Percentiles rank a stretch among this genome's conserved stretches.
These are phyloP conservation scores for Eremothecium gossypii DNA, from an alignment of 1,139 yeast genomes.

Conservation along the genomic window DNA sequence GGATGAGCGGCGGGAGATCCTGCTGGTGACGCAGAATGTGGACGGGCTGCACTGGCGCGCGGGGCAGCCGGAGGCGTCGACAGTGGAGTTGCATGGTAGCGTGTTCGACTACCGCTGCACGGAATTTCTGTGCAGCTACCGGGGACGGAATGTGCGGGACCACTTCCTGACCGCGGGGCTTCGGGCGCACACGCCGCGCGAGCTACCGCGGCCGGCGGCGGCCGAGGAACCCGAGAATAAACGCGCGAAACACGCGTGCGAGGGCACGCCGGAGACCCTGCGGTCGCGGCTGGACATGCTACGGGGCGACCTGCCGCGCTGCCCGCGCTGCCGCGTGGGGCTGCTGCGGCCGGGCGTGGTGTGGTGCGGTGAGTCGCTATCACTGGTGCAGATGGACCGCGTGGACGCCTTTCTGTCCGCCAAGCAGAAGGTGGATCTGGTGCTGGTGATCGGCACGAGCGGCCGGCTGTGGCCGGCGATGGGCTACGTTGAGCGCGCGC, in stretches of 20 bases:
- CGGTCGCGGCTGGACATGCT: conserved; percentile 44
- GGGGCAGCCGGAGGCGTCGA: conserved; percentile 41
- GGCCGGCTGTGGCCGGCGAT: conserved; percentile 88
- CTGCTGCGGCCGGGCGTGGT: conserved; percentile 80
- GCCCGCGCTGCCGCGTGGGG: conserved; percentile 59
- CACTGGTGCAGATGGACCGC: conserved; percentile 48
- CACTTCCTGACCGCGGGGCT: conserved; percentile 15
- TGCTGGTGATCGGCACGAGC: conserved; percentile 77
- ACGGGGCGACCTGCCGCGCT: conserved; percentile 50
- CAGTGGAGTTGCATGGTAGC: conserved; percentile 72
- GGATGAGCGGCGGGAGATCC: conserved; percentile 25
- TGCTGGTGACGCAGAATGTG: conserved; percentile 74
- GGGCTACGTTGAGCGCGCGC: conserved; percentile 73
- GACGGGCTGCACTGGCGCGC: conserved; percentile 68
- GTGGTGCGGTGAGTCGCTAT: conserved; percentile 85
- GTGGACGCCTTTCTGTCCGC: conserved; percentile 66
- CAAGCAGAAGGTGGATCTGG: conserved; percentile 48
- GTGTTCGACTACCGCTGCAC: conserved; percentile 68
- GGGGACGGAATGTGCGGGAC: conserved; percentile 41
- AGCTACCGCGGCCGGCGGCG: background rate
- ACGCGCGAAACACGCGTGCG: background rate
- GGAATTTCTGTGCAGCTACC: conserved; percentile 58
- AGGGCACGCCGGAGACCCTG: conserved; percentile 17
- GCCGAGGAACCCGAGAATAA: background rate
- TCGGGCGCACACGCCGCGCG: background rate